Conservation (phyloP, 148 eudicot species). For the Chenopodium formosanum region DNA sequence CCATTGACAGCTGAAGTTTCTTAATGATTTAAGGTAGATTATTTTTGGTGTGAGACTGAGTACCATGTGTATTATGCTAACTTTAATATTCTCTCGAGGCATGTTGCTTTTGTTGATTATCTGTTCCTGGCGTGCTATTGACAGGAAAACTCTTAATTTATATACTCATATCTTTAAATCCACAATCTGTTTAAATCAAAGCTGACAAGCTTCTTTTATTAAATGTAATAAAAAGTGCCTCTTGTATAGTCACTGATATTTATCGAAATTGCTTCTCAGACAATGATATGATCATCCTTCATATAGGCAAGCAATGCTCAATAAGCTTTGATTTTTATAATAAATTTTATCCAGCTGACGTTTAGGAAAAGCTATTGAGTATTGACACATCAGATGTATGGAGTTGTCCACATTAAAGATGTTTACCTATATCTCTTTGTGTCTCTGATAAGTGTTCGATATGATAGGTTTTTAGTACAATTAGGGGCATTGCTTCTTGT, state of each 20-base stretch:
- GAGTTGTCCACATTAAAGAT: neutral
- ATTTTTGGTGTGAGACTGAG: neutral
- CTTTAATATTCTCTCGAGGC: too few species aligned
- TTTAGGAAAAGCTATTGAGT: neutral
- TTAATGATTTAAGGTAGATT: neutral
- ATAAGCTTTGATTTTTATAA: neutral
- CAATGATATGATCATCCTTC: neutral
- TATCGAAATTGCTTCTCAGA: too few species aligned
- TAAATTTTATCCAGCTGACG: neutral
- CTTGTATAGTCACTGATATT: neutral
- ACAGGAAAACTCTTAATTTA: neutral
- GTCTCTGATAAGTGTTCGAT: slow-evolving; percentile 7
- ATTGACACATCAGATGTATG: neutral
- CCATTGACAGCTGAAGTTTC: neutral
- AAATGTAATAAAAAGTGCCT: neutral
- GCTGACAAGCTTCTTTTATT: neutral
- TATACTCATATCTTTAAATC: neutral
- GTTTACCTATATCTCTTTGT: neutral
- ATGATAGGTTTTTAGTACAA: slow-evolving; percentile 74
- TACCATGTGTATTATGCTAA: neutral
- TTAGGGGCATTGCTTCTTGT: slow-evolving; percentile 63
- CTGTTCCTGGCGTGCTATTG: neutral
- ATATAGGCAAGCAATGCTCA: neutral
- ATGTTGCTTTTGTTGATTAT: neutral
- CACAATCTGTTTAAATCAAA: neutral